phyloP scores from a whole-genome alignment of 192 early-diverging fungal genomes.

The Thoreauomyces humboldtii region DNA sequence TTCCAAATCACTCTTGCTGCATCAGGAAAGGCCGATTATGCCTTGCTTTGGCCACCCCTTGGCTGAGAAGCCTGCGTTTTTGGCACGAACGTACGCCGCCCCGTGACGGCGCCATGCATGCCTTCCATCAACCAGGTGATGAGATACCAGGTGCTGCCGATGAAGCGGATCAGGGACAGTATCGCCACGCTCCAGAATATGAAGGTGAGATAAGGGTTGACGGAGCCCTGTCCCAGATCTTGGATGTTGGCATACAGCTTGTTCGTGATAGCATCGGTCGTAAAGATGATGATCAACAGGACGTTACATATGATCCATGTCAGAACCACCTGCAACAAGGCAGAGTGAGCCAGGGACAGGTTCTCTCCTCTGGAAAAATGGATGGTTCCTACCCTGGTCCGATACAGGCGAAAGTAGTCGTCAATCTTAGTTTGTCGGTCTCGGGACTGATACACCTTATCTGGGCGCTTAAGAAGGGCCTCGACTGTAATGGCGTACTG shows the following conservation, averaged over 20 bases:
- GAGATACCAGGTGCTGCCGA: slow-evolving; percentile 69
- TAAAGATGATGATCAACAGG: slow-evolving; percentile 66
- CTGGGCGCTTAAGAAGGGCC: slow-evolving; percentile 1
- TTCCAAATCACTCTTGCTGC: too few species aligned
- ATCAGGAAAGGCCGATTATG: too few species aligned
- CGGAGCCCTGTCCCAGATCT: slow-evolving; percentile 14
- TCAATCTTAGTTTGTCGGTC: slow-evolving; percentile 70
- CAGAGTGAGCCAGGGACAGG: too few species aligned
- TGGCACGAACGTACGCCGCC: slow-evolving; percentile 20
- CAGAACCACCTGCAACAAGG: slow-evolving; percentile 40
- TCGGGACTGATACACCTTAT: slow-evolving; percentile 22
- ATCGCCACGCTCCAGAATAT: slow-evolving; percentile 87
- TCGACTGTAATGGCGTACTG: slow-evolving; percentile 13
- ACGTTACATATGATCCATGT: slow-evolving; percentile 77
- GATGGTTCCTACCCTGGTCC: too few species aligned
- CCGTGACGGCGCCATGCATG: slow-evolving; percentile 2
- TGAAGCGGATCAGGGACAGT: slow-evolving; percentile 67
- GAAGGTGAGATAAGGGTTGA: slow-evolving; percentile 75
- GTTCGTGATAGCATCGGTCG: slow-evolving; percentile 41
- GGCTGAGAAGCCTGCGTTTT: background rate
- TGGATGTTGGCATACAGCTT: slow-evolving; percentile 2
- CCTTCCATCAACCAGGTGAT: slow-evolving; percentile 24
- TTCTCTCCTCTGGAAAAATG: too few species aligned
- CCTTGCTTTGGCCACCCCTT: background rate
- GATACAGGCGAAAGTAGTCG: slow-evolving; percentile 71